These are phyloP conservation scores for Hymenotorrendiella dingleyae DNA, from an alignment of 2,329 filamentous ascomycete species.

Conservation along the genomic window DNA sequence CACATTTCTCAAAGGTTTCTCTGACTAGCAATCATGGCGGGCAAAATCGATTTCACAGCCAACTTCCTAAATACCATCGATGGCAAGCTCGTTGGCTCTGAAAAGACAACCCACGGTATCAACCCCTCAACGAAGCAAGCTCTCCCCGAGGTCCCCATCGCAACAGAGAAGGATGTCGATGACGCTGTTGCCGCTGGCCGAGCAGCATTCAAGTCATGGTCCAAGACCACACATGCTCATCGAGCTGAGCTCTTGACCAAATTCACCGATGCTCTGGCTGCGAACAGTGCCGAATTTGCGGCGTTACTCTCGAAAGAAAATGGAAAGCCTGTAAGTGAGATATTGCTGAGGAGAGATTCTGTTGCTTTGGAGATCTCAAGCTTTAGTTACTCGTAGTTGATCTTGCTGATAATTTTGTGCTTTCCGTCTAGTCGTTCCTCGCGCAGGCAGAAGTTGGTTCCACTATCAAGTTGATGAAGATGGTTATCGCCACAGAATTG, in stretches of 20 bases:
- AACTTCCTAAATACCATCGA: slow-evolving; percentile 14
- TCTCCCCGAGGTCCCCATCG: slow-evolving; percentile 32
- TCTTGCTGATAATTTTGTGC: too few relatives aligned
- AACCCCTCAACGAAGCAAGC: slow-evolving; percentile 10
- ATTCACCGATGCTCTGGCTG: slow-evolving; percentile 8
- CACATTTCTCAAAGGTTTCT: too few relatives aligned
- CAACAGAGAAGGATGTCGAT: slow-evolving; percentile 36
- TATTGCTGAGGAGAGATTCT: not conserved
- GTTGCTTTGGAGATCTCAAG: too few relatives aligned
- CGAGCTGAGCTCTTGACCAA: slow-evolving; percentile 34
- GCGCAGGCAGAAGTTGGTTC: not conserved
- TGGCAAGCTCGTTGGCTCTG: slow-evolving; percentile 6
- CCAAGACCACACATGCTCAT: slow-evolving; percentile 35
- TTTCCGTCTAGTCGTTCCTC: too few relatives aligned
- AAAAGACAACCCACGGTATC: slow-evolving; percentile 5
- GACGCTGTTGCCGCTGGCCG: slow-evolving; percentile 41
- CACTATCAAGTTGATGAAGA: not conserved
- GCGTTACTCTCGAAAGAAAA: slow-evolving; percentile 42
- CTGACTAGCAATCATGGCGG: too few relatives aligned
- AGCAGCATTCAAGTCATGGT: slow-evolving; percentile 41
- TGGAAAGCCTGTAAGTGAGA: slow-evolving; percentile 40
- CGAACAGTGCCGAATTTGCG: slow-evolving; percentile 36
- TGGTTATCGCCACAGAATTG: not conserved
- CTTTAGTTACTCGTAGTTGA: too few relatives aligned
- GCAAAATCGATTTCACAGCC: not conserved